These are phyloP conservation scores for Annulohypoxylon nitens DNA, from an alignment of 495 filamentous ascomycete species.

Conservation along the genomic window DNA sequence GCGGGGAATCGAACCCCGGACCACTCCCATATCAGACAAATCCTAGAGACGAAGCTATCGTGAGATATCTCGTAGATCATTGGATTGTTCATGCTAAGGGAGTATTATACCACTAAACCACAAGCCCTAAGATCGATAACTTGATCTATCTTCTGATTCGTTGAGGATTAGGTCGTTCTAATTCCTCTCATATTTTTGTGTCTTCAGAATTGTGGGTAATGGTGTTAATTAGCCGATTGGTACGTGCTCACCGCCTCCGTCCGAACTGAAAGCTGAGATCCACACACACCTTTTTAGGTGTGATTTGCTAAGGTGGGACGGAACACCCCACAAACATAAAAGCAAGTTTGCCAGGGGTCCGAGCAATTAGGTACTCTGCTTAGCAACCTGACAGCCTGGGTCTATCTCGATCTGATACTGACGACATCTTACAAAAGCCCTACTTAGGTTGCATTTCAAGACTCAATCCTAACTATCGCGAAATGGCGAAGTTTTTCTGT, in stretches of 20 bases:
- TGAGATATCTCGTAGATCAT: not conserved
- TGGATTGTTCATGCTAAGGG: conserved; percentile 38
- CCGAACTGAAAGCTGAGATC: conserved; percentile 1
- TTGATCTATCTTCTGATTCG: conserved; percentile 33
- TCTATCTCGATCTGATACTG: not conserved
- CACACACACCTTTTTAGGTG: not conserved
- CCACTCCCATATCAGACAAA: conserved; percentile 60
- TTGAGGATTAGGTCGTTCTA: not conserved
- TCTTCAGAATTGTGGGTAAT: not conserved
- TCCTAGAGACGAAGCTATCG: not conserved
- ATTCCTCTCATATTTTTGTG: not conserved
- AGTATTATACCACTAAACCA: conserved; percentile 51
- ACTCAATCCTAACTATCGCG: too few species aligned
- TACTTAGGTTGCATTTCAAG: not conserved
- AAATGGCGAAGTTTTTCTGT: too few species aligned
- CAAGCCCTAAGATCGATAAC: conserved; percentile 20
- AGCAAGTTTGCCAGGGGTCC: not conserved
- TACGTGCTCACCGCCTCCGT: conserved; percentile 7
- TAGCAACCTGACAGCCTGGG: too few species aligned
- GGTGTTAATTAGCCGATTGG: conserved; percentile 35
- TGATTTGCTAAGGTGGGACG: not conserved
- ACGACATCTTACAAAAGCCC: not conserved
- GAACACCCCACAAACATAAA: not conserved
- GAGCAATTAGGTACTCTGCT: not conserved
- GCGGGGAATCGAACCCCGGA: conserved; percentile 69